Evolutionary conservation across 2,329 filamentous ascomycete species (phyloP), one percentile per base, ranked within the genome.

Genomic region (Rhytidhysteron rufulum): DNA sequence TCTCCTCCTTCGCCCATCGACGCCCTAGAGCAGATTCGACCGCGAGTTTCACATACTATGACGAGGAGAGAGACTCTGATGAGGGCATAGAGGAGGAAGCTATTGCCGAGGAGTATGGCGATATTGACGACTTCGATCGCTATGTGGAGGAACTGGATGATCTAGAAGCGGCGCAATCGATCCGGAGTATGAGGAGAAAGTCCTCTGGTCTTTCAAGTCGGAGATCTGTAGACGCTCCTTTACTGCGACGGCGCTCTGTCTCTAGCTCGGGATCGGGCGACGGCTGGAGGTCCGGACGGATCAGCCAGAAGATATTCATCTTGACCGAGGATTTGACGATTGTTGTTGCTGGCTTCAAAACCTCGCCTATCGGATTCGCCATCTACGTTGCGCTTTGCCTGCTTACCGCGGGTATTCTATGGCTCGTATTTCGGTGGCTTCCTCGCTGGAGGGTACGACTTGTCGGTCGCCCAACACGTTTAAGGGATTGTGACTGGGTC

Each of bases 271-370:
- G 72, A 21, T 88, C 85, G 55, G 74, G 75, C 21, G 69, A 71
- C 47, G 79, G 77, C 36, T 56, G 54, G 55, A 72, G 71, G 30
- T 79, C 77, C 9, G 79, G 80, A 31, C 80, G 86, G 42, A 73
- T 78, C 20, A 94, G 78, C 55, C 93, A 98, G 65, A 97, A 96
- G 68, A 78, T 96, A 18, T 93, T 96, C 65, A 89, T 98, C 67
- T 75, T 82, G 43, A 95, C 88, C 31, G 93, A 98, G 65, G 93
- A 98, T 63, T 72, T 98, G 48, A 96, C 89, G 1, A 89, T 96
- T 54, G 91, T 90, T 20, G 82, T 97, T 58, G 88, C 91, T 18
- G 93, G 93, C 0, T 98, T 97, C 65, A 81, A 77, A 36, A 96
- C 89, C 3, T 91, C 85, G 48, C 64, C 68, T 4, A 45, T 80